Base-by-base conservation (phyloP, 2,329 filamentous ascomycete genomes). In the Botryosphaeria dothidea region DNA sequence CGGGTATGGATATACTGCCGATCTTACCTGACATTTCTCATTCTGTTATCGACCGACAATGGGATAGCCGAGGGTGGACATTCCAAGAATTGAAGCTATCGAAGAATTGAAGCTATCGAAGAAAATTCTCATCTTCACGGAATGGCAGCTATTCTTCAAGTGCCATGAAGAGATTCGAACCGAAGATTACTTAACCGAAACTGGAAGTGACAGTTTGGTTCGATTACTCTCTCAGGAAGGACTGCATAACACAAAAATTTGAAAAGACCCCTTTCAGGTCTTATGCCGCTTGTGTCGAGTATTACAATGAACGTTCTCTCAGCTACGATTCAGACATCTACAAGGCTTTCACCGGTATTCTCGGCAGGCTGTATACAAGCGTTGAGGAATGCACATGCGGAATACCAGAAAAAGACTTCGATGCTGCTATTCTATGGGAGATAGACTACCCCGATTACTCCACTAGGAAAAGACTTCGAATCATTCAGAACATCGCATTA, bases 301-400 rank as follows among this genome's bases (percentile, higher is more conserved):
- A 13, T 23, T 51, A 21, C 17, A 34, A 51, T 17, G 13, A 17
- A 6, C 4, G 25, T 3, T 1, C 4, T 19, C 17, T 51, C 15
- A 51, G 13, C 1, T 19, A 51, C n/a, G 2, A n/a, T 3, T 49
- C 62, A 2, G 62, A 65, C n/a, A 25, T 57, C 23, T 58, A 52
- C 62, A 60, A 60, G 8, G 52, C 43, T n/a, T 49, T 65, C 19
- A 27, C 23, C 6, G 52, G 62, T 1, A 65, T 60, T 2, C 23
- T 25, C 11, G 60, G 41, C 1, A 19, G 27, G 3, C 5, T 65
- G 7, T 65, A 65, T 34, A 2, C 15, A 11, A 8, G 27, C 25
- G 2, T 5, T 1, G 48, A 23, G 1, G 1, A 3, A 0, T n/a
- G 3, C 15, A 31, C n/a, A 11, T 51, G 25, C 3, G 17, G 15